Conservation (phyloP, 768 basidiomycete genomes). For the Boletus speciosus region DNA sequence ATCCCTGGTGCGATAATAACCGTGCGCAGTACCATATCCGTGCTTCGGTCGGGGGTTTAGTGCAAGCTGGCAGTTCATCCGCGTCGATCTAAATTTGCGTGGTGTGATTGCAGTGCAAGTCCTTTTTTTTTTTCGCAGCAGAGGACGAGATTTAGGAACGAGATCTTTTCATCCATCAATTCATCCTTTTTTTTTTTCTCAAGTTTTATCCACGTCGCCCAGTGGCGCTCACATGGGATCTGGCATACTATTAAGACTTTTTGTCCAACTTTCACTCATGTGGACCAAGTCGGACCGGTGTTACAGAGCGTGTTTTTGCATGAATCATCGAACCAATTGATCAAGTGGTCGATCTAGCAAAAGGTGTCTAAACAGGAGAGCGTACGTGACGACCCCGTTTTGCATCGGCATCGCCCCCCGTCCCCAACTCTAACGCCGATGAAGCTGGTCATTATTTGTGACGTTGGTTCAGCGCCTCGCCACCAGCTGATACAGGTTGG, state of each 20-base stretch:
- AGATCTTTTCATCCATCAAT: neutral
- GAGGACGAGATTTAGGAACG: conserved; percentile 17
- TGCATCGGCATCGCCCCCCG: neutral
- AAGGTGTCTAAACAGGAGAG: conserved; percentile 7
- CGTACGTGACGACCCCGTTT: neutral
- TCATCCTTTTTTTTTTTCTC: neutral
- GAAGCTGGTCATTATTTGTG: too few relatives aligned
- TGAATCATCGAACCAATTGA: conserved; percentile 3
- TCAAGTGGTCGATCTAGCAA: conserved; percentile 5
- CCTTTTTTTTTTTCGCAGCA: neutral
- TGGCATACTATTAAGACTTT: too few relatives aligned
- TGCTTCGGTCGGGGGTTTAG: neutral
- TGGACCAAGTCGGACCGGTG: neutral
- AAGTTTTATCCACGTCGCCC: neutral
- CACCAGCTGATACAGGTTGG: too few relatives aligned
- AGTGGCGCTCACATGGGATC: neutral
- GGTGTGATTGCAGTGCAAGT: conserved; percentile 1
- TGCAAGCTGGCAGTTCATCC: neutral
- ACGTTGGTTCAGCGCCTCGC: too few relatives aligned
- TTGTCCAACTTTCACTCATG: too few relatives aligned
- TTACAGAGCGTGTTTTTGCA: too few relatives aligned
- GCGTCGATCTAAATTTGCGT: conserved; percentile 11
- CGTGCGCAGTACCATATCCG: neutral
- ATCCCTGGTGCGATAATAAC: conserved; percentile 2
- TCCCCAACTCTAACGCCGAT: too few relatives aligned